Base-by-base conservation (phyloP, 345 rosid genomes). In the Aquilaria malaccensis region DNA sequence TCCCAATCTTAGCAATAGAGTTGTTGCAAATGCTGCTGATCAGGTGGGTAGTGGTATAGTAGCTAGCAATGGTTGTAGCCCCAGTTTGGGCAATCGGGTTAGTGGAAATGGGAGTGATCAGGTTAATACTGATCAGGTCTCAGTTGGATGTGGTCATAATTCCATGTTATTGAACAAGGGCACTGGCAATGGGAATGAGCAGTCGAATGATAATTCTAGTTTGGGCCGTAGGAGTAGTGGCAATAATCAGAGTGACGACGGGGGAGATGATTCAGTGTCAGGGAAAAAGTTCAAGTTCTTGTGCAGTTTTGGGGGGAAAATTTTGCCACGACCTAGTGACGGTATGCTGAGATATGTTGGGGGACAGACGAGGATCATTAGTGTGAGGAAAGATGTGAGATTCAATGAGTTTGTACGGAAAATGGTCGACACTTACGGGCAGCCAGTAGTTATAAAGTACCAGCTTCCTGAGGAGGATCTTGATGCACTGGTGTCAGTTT, bases 401-500 rank as follows among this genome's bases (percentile, higher is more conserved):
- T 80, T 73, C 66, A 68, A 65, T 67, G 96, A 81, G 62, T 70
- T 88, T 45, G 58, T 67, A 64, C 84, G 72, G 63, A 88, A 79
- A 79, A 79, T 88, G 91, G 31, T 61, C 37, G 83, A 77, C 45
- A 60, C 70, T 41, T 85, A 67, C 58, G 86, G 81, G 43, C 85
- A 81, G 61, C 79, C 80, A 33, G 84, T 74, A 48, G 77, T 77
- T 70, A 75, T 85, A 32, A 88, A 85, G 75, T 85, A 81, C 70
- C 96, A 88, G 80, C 89, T 85, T 58, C 95, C 91, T 45, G 84
- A 81, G 59, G 96, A 88, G 80, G 96, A 88, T 69, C 85, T 88
- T 70, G 96, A 88, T 74, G 84, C 96, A 7, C 73, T 88, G 72
- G 85, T 88, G 31, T 85, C 96, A 1, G 81, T 88, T 70, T 80